Evolutionary conservation across 2,329 filamentous ascomycete genomes (phyloP), one percentile per base, ranked within the genome.

Genomic region (Calonectria pauciramosa): DNA sequence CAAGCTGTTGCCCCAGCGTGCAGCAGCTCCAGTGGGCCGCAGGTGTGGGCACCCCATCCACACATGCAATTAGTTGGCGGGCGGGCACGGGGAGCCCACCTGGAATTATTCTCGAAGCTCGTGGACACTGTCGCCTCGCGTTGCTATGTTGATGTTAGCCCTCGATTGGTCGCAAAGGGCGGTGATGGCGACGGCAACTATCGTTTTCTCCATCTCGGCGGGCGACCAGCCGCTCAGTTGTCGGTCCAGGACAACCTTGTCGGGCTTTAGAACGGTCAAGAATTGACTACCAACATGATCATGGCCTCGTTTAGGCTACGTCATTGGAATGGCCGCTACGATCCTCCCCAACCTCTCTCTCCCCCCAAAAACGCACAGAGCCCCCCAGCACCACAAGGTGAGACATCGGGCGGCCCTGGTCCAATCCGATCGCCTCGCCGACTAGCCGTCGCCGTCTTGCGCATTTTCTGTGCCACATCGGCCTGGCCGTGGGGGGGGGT

Each of bases 31-130:
- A 52, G 60, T 73, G 67, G 41, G 71, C 51, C 34, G 71, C 67
- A 70, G 65, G 41, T 49, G 67, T 70, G 56, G 73, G 36, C 70
- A 47, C 73, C 63, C 51, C 51, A 36, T 69, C 67, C 71, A 49
- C 54, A 68, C 49, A 69, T 75, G 73, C 70, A 77, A 75, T 70
- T 70, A 63, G 65, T 69, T 38, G 71, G 34, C 63, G 34, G 73
- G 67, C 65, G 49, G 75, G n/a, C 64, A 64, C 60, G 68, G 68
- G 70, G 73, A 60, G 67, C 16, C 77, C 79, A 76, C 72, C 65
- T 80, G 56, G 80, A 81, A 81, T 75, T 77, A 68, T 81, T 81
- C 80, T 81, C 72, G 80, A 81, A 81, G 77, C 71, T 63, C 71
- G 68, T 64, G 74, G 70, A 75, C 73, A 78, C 76, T 70, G 60